A percentile compares a stretch with the other conserved stretches of the same genome.
Conservation (phyloP, 176 grass and related monocot genomes). For the Saccharum officinarum region DNA sequence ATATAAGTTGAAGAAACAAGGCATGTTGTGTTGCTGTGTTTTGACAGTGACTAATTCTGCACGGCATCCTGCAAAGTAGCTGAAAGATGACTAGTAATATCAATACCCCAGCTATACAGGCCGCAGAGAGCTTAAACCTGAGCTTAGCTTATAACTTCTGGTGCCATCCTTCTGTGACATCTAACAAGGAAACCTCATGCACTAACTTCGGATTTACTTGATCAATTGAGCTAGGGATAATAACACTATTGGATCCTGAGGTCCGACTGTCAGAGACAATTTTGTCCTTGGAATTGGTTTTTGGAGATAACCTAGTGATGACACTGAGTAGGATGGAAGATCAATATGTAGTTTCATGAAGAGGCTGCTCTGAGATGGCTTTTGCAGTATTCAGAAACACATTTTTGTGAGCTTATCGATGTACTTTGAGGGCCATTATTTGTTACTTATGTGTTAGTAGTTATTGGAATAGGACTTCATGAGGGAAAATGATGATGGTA, state of each 20-base stretch:
- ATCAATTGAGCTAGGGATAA: constrained; percentile 5
- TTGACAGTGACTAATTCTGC: neutral
- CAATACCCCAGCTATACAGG: constrained; percentile 16
- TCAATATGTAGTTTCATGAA: neutral
- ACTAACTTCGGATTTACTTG: neutral
- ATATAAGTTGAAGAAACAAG: neutral
- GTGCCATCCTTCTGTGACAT: neutral
- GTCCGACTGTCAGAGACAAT: neutral
- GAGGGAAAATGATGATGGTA: neutral
- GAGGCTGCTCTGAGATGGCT: constrained; percentile 13
- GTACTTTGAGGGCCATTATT: neutral
- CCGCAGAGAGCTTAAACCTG: constrained; percentile 8
- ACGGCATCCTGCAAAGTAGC: neutral
- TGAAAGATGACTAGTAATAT: constrained; percentile 10
- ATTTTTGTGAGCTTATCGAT: neutral
- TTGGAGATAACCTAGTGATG: neutral
- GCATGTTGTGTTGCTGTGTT: constrained; percentile 1
- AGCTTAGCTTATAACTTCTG: constrained; percentile 2
- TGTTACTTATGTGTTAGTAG: neutral
- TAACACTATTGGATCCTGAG: neutral
- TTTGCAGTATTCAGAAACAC: constrained; percentile 20
- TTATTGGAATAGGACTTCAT: constrained; percentile 5
- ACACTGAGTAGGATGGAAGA: neutral
- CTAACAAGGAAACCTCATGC: neutral
- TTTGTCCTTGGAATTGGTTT: constrained; percentile 10